Evolutionary conservation across 176 grass and related monocot species (phyloP).

Genomic region (Neostapfia colusana): DNA sequence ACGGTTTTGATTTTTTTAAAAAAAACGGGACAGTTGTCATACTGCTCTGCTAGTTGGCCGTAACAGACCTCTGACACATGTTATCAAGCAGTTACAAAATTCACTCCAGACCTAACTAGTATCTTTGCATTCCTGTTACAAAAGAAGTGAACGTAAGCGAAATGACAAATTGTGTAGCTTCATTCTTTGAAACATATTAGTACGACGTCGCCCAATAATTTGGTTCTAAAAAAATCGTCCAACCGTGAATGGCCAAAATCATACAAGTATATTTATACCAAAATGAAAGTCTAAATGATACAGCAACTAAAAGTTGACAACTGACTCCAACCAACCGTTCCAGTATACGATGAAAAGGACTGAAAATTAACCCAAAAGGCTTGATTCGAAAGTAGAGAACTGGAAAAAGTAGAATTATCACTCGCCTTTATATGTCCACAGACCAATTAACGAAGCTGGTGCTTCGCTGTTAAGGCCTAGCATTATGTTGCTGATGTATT

Average conservation of each 20-base stretch:
- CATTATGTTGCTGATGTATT: not conserved
- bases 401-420: conserved; percentile 10
- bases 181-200: no score
- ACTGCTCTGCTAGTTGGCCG: no score
- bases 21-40: not conserved
- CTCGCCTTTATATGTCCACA: not conserved
- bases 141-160: not conserved
- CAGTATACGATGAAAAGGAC: conserved; percentile 6
- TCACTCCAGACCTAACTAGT: not conserved
- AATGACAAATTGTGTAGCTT: not conserved
- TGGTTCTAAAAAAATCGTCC: not conserved
- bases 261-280: not conserved
- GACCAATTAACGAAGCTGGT: conserved; percentile 13
- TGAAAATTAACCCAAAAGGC: not conserved
- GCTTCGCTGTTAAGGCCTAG: conserved; percentile 24
- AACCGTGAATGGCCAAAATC: not conserved
- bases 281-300: not conserved
- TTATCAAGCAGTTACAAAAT: not conserved
- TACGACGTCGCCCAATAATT: no score
- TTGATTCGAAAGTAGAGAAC: not conserved
- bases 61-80: not conserved
- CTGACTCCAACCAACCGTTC: conserved; percentile 17
- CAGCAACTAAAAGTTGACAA: conserved; percentile 8
- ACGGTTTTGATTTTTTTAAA: not conserved
- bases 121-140: not conserved